phyloP scores from a whole-genome alignment of 2,329 filamentous ascomycete species.

The Hymenoscyphus salicellus region DNA sequence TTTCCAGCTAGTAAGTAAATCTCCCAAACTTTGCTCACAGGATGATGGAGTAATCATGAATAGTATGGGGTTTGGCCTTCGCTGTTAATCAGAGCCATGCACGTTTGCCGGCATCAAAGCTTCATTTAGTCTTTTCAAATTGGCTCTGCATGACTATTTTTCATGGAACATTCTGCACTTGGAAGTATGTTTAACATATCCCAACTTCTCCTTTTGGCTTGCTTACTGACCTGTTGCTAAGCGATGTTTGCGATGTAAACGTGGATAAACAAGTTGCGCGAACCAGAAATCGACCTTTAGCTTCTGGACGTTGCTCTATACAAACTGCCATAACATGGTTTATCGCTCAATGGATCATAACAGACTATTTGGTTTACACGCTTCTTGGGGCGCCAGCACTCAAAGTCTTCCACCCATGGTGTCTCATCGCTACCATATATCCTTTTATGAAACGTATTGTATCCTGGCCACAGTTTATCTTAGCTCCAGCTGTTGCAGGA shows the following conservation, averaged over 20 bases:
- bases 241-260: slow-evolving; percentile 3
- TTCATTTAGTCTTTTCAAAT: not conserved
- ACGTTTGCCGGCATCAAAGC: not conserved
- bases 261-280: slow-evolving; percentile 3
- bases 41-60: not conserved
- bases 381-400: not conserved
- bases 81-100: slow-evolving; percentile 1
- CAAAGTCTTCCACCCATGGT: not conserved
- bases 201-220: not conserved
- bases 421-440: not conserved
- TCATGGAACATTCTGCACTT: slow-evolving; percentile 1
- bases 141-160: slow-evolving; percentile 4
- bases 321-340: not conserved
- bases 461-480: not conserved
- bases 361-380: not conserved
- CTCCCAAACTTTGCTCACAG: not conserved
- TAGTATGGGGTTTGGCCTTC: slow-evolving; percentile 1
- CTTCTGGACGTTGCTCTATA: not conserved
- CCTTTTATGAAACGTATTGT: slow-evolving; percentile 7
- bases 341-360: slow-evolving; percentile 1
- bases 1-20: slow-evolving; percentile 7
- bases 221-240: not conserved
- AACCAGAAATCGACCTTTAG: slow-evolving; percentile 5
- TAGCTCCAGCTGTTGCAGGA: slow-evolving; percentile 3
- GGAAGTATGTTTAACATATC: not conserved